phyloP scores from a whole-genome alignment of 148 eudicot genomes.

The Silene latifolia region DNA sequence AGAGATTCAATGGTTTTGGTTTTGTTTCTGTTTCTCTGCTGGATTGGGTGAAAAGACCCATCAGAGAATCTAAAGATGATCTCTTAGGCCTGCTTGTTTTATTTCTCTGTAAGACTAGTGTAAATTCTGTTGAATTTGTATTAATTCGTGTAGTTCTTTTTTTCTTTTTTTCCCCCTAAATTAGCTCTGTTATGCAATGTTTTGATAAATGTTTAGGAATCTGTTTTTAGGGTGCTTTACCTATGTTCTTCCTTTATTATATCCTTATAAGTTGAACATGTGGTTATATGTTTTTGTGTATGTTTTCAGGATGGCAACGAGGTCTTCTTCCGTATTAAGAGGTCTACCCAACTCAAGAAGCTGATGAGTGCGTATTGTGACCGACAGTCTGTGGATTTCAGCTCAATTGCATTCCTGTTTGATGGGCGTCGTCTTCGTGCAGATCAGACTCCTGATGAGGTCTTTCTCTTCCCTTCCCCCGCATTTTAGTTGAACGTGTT shows the following conservation, averaged over 20 bases:
- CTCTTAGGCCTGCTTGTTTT: no score
- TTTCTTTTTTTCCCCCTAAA: no score
- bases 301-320: conserved; percentile 49
- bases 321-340: conserved; percentile 58
- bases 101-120: no score
- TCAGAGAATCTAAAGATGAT: no score
- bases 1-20: background rate
- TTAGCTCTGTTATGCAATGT: no score
- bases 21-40: background rate
- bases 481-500: background rate
- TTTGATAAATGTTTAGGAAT: no score
- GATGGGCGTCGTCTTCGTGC: conserved; percentile 58
- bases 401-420: conserved; percentile 52
- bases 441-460: conserved; percentile 72
- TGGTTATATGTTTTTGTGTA: background rate
- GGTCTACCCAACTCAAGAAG: conserved; percentile 56
- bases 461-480: conserved; percentile 9
- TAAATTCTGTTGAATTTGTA: no score
- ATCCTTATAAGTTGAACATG: background rate
- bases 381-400: conserved; percentile 49
- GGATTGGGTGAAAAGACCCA: no score
- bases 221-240: background rate
- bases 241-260: background rate
- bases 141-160: no score
- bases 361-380: conserved; percentile 68